A percentile compares a stretch with the other conserved stretches of the same genome.
Conservation (phyloP, 169 alveolate genomes). For the Cyclospora cayetanensis region DNA sequence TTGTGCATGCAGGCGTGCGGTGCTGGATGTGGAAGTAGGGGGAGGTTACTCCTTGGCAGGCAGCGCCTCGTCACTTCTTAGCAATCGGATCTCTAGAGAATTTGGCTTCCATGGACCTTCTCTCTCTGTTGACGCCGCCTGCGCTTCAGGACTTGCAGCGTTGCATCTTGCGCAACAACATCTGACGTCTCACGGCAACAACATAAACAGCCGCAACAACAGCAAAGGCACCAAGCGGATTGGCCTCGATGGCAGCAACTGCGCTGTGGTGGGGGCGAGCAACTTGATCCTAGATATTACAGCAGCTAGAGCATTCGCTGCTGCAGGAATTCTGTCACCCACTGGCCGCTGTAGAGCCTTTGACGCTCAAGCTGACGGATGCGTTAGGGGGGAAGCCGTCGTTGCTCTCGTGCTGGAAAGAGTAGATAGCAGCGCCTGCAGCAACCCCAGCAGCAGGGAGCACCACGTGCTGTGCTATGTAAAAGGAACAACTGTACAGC, state of each 20-base stretch:
- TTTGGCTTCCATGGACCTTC: slow-evolving; percentile 83
- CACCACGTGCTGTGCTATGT: background rate
- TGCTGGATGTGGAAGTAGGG: background rate
- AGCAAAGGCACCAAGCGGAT: no score
- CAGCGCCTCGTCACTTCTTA: slow-evolving; percentile 74
- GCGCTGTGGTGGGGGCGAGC: slow-evolving; percentile 76
- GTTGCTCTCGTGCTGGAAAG: slow-evolving; percentile 70
- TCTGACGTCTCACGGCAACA: slow-evolving; percentile 8
- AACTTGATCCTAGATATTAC: slow-evolving; percentile 73
- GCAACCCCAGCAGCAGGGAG: slow-evolving; percentile 47
- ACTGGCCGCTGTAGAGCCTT: slow-evolving; percentile 72
- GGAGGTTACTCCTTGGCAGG: slow-evolving; percentile 72
- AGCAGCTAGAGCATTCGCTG: slow-evolving; percentile 72
- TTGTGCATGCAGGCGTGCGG: background rate
- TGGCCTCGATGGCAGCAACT: slow-evolving; percentile 63
- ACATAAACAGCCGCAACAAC: slow-evolving; percentile 27
- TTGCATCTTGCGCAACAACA: slow-evolving; percentile 76
- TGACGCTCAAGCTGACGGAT: slow-evolving; percentile 76
- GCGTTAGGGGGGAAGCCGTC: slow-evolving; percentile 76
- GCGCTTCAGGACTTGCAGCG: slow-evolving; percentile 83
- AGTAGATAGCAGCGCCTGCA: background rate
- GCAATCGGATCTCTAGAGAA: slow-evolving; percentile 81
- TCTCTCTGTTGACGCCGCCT: slow-evolving; percentile 83
- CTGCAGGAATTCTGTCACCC: slow-evolving; percentile 72
- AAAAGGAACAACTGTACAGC: slow-evolving; percentile 72